These are phyloP conservation scores for Cetraspora pellucida DNA, from an alignment of 192 early-diverging fungal species.

Conservation along the genomic window DNA sequence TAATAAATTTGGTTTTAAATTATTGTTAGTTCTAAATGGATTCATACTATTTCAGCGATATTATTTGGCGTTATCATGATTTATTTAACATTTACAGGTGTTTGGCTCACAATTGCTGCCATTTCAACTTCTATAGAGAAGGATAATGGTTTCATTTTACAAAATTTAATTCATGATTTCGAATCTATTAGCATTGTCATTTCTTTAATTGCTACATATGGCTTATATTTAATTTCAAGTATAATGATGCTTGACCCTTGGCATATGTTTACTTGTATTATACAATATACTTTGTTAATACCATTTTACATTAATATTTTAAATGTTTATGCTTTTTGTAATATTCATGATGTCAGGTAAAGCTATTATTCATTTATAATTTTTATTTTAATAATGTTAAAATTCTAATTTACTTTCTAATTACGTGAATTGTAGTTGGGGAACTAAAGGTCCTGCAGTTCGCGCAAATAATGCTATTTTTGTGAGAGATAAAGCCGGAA, in stretches of 20 bases:
- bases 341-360: conserved; percentile 60
- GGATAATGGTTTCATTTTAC: no score
- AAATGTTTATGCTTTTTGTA: conserved; percentile 64
- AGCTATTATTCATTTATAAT: no score
- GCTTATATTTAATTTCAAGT: conserved; percentile 71
- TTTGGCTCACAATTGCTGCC: conserved; percentile 46
- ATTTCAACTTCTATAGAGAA: conserved; percentile 58
- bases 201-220: conserved; percentile 71
- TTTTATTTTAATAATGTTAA: no score
- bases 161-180: no score
- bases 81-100: conserved; percentile 56
- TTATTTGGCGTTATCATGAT: conserved; percentile 51
- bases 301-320: conserved; percentile 77
- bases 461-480: no score
- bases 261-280: conserved; percentile 75
- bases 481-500: no score
- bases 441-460: no score
- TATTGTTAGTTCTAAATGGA: conserved; percentile 45
- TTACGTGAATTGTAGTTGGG: no score
- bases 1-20: not conserved
- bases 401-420: no score
- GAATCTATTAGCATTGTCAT: no score
- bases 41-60: conserved; percentile 54
- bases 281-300: conserved; percentile 75
- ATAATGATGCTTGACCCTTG: conserved; percentile 73